These are phyloP conservation scores for Mimosa bimucronata DNA, from an alignment of 306 rosid genomes.

Conservation along the genomic window DNA sequence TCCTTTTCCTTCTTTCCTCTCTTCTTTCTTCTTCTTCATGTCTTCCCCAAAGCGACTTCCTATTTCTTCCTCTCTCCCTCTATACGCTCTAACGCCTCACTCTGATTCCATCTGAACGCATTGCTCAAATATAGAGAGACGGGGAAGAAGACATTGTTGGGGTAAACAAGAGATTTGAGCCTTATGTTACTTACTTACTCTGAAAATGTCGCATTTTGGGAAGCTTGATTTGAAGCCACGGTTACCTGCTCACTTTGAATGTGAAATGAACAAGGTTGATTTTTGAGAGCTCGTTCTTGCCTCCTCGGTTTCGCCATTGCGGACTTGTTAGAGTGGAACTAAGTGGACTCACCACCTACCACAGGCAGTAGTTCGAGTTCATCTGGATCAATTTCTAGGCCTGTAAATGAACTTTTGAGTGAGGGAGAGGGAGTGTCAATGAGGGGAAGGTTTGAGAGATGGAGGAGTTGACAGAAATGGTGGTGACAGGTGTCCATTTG, in stretches of 20 bases:
- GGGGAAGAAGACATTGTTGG: neutral
- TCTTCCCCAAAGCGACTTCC: slow-evolving; percentile 39
- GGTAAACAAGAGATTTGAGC: slow-evolving; percentile 6
- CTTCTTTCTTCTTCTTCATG: slow-evolving; percentile 39
- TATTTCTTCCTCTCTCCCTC: slow-evolving; percentile 21
- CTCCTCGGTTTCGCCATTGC: slow-evolving; percentile 89
- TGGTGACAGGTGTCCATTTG: too few relatives aligned
- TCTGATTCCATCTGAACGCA: slow-evolving; percentile 37
- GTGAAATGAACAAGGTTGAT: slow-evolving; percentile 81
- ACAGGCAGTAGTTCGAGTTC: slow-evolving; percentile 87
- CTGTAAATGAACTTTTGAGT: too few relatives aligned
- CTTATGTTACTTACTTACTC: slow-evolving; percentile 4
- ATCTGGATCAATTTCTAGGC: slow-evolving; percentile 85
- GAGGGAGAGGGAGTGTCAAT: too few relatives aligned
- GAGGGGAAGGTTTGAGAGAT: too few relatives aligned
- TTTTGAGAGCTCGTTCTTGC: slow-evolving; percentile 91
- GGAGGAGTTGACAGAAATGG: too few relatives aligned
- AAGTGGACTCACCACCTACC: slow-evolving; percentile 50
- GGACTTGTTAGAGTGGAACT: slow-evolving; percentile 49
- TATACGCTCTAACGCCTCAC: neutral
- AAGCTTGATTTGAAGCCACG: slow-evolving; percentile 59
- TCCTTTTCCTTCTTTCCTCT: slow-evolving; percentile 46
- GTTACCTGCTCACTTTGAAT: slow-evolving; percentile 49
- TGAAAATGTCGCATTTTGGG: slow-evolving; percentile 76
- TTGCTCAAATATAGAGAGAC: slow-evolving; percentile 50